These are phyloP conservation scores for Myriosclerotinia curreyana DNA, from an alignment of 2,329 filamentous ascomycete genomes.

Conservation along the genomic window DNA sequence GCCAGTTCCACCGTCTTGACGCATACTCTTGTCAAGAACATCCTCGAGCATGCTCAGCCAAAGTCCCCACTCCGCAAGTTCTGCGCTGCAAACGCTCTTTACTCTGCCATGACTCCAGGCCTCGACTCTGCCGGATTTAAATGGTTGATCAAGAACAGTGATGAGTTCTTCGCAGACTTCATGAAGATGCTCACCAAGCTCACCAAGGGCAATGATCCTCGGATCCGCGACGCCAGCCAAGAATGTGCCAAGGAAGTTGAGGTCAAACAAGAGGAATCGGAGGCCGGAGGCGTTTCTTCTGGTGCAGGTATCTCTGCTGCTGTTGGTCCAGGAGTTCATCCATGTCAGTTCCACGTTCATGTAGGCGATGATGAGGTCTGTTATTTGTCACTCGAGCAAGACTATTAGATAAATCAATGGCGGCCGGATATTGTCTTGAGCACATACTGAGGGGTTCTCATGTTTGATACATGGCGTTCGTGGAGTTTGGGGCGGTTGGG, in stretches of 20 bases:
- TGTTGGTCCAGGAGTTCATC: constrained; percentile 19
- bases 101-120: constrained; percentile 18
- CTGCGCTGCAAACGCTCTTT: constrained; percentile 23
- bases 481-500: neutral
- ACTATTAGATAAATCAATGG: neutral
- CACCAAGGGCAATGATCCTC: constrained; percentile 26
- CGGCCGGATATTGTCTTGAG: neutral
- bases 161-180: constrained; percentile 26
- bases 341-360: constrained; percentile 26
- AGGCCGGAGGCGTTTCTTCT: neutral
- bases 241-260: neutral
- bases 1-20: constrained; percentile 25
- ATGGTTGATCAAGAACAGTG: constrained; percentile 15
- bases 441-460: neutral
- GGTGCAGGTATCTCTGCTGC: too few species aligned
- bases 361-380: neutral
- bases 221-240: constrained; percentile 26
- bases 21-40: constrained; percentile 18
- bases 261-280: constrained; percentile 6
- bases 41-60: constrained; percentile 24
- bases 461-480: neutral
- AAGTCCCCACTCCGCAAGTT: constrained; percentile 28
- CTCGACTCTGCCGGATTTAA: neutral
- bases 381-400: neutral
- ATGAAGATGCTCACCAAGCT: constrained; percentile 22